Base-by-base conservation (phyloP, 495 filamentous ascomycete species). In the Oleoguttula mirabilis region DNA sequence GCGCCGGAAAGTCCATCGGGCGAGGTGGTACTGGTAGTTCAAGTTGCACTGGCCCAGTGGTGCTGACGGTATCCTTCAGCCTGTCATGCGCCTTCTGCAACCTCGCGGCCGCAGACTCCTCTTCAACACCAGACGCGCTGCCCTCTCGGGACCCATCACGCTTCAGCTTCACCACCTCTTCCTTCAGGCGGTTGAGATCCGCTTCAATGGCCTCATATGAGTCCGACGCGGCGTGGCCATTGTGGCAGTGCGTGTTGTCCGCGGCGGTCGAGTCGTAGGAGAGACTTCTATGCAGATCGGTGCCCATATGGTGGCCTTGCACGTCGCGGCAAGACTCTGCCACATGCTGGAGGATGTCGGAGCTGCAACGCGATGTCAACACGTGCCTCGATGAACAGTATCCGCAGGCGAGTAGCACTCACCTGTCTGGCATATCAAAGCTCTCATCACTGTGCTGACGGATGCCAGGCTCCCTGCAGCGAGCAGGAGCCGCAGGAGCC, bases 181-280 rank as follows among this genome's bases (percentile, higher is more conserved):
- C 36, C 25, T 51, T 51, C 33, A 51, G 28, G 1, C 17, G 17
- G 30, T 38, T 35, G 27, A 52, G 24, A 20, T 42, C 49, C 5
- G 43, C 32, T 21, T 43, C 39, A 15, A 51, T 40, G 28, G 4
- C 7, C 8, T 45, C 46, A 24, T 30, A 49, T 3, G 32, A 22
- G 24, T 49, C 23, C 3, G n/a, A 22, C 11, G 20, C 21, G 16
- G n/a, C 5, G 3, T 10, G 3, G 32, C 3, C 14, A 16, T 37
- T 3, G 11, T 41, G 11, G 21, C 37, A 36, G 1, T 40, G 5
- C 15, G 36, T 23, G 22, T 17, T 14, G 19, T 33, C 11, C 12
- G 11, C 32, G 22, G 23, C 10, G 10, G 8, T 24, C n/a, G 44
- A 25, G n/a, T 8, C 45, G n/a, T 41, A 24, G 14, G 48, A 28